These are phyloP conservation scores for Xylaria scruposa DNA, from an alignment of 495 filamentous ascomycete species.

Conservation along the genomic window DNA sequence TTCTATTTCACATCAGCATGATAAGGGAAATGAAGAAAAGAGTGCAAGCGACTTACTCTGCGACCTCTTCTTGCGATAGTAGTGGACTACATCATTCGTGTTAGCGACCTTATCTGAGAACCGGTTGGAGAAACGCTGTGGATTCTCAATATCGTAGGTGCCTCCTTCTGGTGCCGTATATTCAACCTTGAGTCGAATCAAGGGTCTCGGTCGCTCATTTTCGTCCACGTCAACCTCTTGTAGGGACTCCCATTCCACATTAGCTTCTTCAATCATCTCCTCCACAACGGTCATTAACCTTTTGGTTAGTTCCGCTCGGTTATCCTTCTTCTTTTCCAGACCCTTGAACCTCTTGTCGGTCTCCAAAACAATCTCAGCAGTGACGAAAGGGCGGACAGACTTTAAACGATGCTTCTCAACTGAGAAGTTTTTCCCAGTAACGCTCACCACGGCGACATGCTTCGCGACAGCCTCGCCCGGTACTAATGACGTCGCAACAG, in stretches of 20 bases:
- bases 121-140: constrained; percentile 93
- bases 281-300: constrained; percentile 80
- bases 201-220: constrained; percentile 74
- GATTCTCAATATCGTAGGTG: constrained; percentile 90
- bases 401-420: constrained; percentile 84
- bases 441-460: constrained; percentile 82
- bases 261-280: constrained; percentile 85
- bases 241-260: constrained; percentile 77
- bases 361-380: constrained; percentile 78
- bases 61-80: constrained; percentile 81
- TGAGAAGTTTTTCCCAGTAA: constrained; percentile 83
- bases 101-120: constrained; percentile 93
- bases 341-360: constrained; percentile 79
- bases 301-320: constrained; percentile 77
- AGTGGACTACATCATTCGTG: constrained; percentile 90
- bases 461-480: constrained; percentile 92
- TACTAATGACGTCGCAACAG: constrained; percentile 89
- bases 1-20: constrained; percentile 31
- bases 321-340: constrained; percentile 79
- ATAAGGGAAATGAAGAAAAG: constrained; percentile 18
- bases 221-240: constrained; percentile 60
- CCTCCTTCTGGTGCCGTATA: constrained; percentile 87
- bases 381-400: constrained; percentile 89
- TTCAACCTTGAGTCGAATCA: constrained; percentile 90
- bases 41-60: constrained; percentile 37